Evolutionary conservation across 148 eudicot species (phyloP).

Genomic region (Diospyros lotus): DNA sequence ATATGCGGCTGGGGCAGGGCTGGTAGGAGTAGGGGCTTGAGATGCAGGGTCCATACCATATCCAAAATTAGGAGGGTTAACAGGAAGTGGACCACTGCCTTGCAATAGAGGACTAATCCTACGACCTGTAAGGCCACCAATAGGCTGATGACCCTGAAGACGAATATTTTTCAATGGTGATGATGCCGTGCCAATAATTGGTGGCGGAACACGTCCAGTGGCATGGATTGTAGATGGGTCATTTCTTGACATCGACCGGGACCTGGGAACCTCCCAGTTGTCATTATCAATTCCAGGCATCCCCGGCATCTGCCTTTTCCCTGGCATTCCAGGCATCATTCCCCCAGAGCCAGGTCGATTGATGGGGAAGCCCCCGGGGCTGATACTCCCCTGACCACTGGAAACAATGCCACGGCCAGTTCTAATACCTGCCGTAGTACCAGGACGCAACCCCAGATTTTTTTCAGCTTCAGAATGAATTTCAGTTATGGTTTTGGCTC

Average conservation of each 20-base stretch:
- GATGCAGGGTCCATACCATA: slow-evolving; percentile 29
- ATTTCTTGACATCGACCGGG: slow-evolving; percentile 63
- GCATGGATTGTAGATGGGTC: slow-evolving; percentile 22
- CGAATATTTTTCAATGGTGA: slow-evolving; percentile 49
- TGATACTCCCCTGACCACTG: slow-evolving; percentile 48
- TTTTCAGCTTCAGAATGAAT: slow-evolving; percentile 85
- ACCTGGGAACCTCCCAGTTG: slow-evolving; percentile 83
- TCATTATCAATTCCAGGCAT: slow-evolving; percentile 69
- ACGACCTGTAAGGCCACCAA: slow-evolving; percentile 53
- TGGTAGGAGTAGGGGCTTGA: slow-evolving; percentile 29
- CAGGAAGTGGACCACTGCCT: slow-evolving; percentile 52
- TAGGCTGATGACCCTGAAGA: slow-evolving; percentile 52
- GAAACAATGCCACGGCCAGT: slow-evolving; percentile 48
- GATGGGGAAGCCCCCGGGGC: slow-evolving; percentile 50
- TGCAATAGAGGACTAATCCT: slow-evolving; percentile 75
- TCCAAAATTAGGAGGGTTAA: slow-evolving; percentile 36
- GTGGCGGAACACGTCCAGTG: slow-evolving; percentile 43
- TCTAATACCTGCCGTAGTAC: slow-evolving; percentile 67
- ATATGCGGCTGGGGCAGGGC: slow-evolving; percentile 16
- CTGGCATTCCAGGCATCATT: slow-evolving; percentile 97
- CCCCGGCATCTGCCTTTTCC: slow-evolving; percentile 65
- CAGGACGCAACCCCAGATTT: slow-evolving; percentile 73
- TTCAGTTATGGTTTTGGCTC: slow-evolving; percentile 79
- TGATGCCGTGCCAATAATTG: slow-evolving; percentile 47
- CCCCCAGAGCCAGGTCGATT: slow-evolving; percentile 84